Percentiles rank a stretch among this genome's conserved stretches.
Evolutionary conservation across 371 early-diverging fungal genomes (phyloP).

Genomic region (Smittium mucronatum): DNA sequence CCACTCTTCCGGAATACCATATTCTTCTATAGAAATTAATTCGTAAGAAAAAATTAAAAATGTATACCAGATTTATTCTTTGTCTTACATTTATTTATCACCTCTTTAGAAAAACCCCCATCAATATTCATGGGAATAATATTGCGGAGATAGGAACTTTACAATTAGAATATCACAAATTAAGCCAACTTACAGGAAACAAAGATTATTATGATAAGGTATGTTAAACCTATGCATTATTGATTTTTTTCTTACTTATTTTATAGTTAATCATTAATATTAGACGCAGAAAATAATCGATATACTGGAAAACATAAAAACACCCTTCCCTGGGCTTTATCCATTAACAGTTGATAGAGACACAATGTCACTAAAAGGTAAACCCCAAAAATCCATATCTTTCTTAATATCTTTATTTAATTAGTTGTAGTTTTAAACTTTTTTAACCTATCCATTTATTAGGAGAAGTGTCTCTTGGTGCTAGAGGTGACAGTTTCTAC

Average conservation of each 20-base stretch:
- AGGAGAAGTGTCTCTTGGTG: constrained; percentile 48
- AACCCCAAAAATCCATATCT: no score
- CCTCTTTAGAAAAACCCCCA: constrained; percentile 11
- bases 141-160: constrained; percentile 80
- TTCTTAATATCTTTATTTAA: neutral
- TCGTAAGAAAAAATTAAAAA: constrained; percentile 1
- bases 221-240: neutral
- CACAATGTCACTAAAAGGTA: constrained; percentile 16
- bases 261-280: neutral
- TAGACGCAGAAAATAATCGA: constrained; percentile 8
- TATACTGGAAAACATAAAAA: neutral
- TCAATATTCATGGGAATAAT: constrained; percentile 11
- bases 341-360: constrained; percentile 26
- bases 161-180: constrained; percentile 76
- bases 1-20: constrained; percentile 59
- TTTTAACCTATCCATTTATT: neutral
- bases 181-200: constrained; percentile 61
- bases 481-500: constrained; percentile 83
- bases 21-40: constrained; percentile 19
- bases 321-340: constrained; percentile 21
- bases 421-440: neutral
- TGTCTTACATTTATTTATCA: neutral
- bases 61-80: neutral
- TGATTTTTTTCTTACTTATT: neutral
- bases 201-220: constrained; percentile 16